Evolutionary conservation across 345 rosid genomes (phyloP).

Genomic region (Aquilaria yunnanensis): DNA sequence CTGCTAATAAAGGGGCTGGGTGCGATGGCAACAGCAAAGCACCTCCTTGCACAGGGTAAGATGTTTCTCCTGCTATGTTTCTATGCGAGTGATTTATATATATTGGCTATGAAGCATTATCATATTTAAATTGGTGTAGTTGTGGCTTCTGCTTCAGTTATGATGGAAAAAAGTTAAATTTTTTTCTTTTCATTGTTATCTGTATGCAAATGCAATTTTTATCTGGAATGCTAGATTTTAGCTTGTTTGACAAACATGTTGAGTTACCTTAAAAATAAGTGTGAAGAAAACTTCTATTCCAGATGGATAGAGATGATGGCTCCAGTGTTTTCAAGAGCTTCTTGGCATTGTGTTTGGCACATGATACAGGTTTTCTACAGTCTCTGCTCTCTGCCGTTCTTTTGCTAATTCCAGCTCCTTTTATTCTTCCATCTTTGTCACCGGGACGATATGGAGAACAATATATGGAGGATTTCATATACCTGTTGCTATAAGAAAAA

Average conservation of each 20-base stretch:
- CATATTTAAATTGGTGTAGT: too few relatives aligned
- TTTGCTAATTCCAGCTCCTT: not conserved
- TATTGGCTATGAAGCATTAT: too few relatives aligned
- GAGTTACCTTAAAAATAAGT: constrained; percentile 2
- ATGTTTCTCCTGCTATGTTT: not conserved
- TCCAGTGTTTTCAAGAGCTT: constrained; percentile 62
- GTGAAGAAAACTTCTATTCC: constrained; percentile 11
- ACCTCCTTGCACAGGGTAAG: constrained; percentile 77
- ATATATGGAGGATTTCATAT: too few relatives aligned
- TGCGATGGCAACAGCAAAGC: constrained; percentile 40
- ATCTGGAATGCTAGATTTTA: too few relatives aligned
- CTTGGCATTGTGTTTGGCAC: constrained; percentile 76
- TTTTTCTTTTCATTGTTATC: too few relatives aligned
- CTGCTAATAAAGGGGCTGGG: constrained; percentile 24
- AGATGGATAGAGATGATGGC: constrained; percentile 88
- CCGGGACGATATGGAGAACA: too few relatives aligned
- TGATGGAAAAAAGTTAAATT: too few relatives aligned
- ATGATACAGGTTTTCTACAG: constrained; percentile 51
- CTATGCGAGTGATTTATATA: not conserved
- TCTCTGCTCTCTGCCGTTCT: too few relatives aligned
- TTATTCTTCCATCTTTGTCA: not conserved
- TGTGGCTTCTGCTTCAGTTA: too few relatives aligned
- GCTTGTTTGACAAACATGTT: not conserved
- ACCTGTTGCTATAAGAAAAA: too few relatives aligned
- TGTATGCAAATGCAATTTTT: too few relatives aligned